phyloP scores from a whole-genome alignment of 1,284 basidiomycete species.

The Afroboletus lepidellus region DNA sequence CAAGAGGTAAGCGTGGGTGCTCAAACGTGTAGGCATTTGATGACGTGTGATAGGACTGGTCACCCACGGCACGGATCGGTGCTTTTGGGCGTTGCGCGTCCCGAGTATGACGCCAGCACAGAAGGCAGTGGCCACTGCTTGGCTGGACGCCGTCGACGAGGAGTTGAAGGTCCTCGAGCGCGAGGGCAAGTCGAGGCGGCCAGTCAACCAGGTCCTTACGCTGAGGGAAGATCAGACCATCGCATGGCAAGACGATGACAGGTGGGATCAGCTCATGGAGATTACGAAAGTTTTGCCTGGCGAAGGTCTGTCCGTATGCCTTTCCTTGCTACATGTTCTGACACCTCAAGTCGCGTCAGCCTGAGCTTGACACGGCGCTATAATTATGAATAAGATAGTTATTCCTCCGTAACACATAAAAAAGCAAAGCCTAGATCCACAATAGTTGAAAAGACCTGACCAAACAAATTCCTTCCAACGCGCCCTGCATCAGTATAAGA shows the following conservation, averaged over 20 bases:
- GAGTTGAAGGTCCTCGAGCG: conserved; percentile 45
- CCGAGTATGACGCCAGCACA: conserved; percentile 21
- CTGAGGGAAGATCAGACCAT: conserved; percentile 45
- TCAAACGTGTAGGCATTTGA: no score
- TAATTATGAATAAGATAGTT: conserved; percentile 6
- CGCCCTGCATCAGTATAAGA: not conserved
- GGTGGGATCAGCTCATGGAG: conserved; percentile 38
- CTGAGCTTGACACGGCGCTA: conserved; percentile 1
- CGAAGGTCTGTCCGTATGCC: conserved; percentile 10
- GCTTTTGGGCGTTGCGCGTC: conserved; percentile 46
- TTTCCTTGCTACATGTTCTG: not conserved
- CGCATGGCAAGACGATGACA: not conserved
- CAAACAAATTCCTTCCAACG: not conserved
- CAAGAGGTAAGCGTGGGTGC: conserved; percentile 41
- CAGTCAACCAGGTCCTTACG: conserved; percentile 44
- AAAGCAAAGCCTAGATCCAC: not conserved
- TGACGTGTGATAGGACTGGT: conserved; percentile 64
- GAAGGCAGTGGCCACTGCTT: conserved; percentile 27
- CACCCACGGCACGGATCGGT: conserved; percentile 65
- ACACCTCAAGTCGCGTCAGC: not conserved
- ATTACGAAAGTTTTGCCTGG: conserved; percentile 34
- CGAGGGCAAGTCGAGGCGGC: conserved; percentile 34
- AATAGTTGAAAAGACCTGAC: not conserved
- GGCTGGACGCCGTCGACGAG: conserved; percentile 41
- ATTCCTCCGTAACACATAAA: conserved; percentile 1